A percentile compares a stretch with the other conserved stretches of the same genome.
Evolutionary conservation across 305 asterid genomes (phyloP).

Genomic region (Fraxinus latifolia): DNA sequence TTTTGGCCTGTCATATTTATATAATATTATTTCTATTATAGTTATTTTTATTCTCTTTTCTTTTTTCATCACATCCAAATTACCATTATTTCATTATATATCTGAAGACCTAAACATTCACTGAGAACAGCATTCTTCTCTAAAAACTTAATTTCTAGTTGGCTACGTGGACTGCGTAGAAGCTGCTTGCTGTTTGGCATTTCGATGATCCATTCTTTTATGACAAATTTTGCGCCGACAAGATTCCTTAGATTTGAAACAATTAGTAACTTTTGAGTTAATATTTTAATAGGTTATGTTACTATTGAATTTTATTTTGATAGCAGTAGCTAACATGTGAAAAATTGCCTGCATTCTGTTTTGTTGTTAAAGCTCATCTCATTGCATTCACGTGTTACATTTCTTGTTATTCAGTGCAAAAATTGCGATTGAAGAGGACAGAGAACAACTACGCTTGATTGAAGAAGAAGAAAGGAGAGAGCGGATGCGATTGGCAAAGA

Average conservation of each 20-base stretch:
- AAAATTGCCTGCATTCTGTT: not conserved
- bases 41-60: not conserved
- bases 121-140: not conserved
- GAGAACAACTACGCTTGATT: slow-evolving; percentile 60
- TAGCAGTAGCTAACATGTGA: not conserved
- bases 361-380: not conserved
- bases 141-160: not conserved
- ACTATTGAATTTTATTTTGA: not conserved
- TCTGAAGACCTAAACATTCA: not conserved
- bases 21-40: not conserved
- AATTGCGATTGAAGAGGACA: slow-evolving; percentile 68
- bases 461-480: slow-evolving; percentile 82
- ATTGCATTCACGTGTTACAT: not conserved
- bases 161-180: not conserved
- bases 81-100: not conserved
- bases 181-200: not conserved
- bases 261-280: not conserved
- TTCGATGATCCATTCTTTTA: not conserved
- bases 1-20: not conserved
- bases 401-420: slow-evolving; percentile 42
- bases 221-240: not conserved
- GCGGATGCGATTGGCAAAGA: slow-evolving; percentile 52
- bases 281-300: not conserved
- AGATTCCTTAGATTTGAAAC: not conserved
- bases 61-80: not conserved